These are phyloP conservation scores for Claviceps maximensis DNA, from an alignment of 2,329 filamentous ascomycete genomes.

Conservation along the genomic window DNA sequence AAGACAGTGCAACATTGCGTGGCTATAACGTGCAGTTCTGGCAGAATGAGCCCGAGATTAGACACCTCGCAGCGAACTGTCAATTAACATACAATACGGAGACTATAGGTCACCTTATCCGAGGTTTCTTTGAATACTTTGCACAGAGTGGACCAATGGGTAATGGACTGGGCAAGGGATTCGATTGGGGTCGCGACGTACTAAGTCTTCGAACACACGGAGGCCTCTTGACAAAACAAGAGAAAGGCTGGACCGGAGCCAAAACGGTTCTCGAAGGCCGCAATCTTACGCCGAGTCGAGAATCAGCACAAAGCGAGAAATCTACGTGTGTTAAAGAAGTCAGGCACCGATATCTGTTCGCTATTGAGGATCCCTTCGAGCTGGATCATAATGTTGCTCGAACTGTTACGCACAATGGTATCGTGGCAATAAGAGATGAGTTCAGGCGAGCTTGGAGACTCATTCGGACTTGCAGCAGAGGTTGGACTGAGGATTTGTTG, in stretches of 20 bases:
- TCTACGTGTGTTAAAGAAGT: constrained; percentile 48
- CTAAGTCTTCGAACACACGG: constrained; percentile 61
- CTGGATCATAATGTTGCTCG: constrained; percentile 75
- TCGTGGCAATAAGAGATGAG: constrained; percentile 71
- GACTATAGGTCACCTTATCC: constrained; percentile 55
- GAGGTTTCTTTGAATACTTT: constrained; percentile 83
- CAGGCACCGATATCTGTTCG: constrained; percentile 69
- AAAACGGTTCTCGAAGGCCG: constrained; percentile 51
- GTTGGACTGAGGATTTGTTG: constrained; percentile 34
- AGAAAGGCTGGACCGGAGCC: constrained; percentile 79
- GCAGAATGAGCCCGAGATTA: constrained; percentile 59
- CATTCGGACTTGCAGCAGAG: constrained; percentile 38
- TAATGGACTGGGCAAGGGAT: constrained; percentile 39
- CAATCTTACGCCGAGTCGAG: constrained; percentile 11
- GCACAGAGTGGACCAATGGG: constrained; percentile 46
- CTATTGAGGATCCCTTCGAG: constrained; percentile 88
- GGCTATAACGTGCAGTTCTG: constrained; percentile 67
- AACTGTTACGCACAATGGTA: constrained; percentile 72
- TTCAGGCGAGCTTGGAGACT: constrained; percentile 70
- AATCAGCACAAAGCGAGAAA: constrained; percentile 13
- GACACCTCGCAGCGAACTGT: constrained; percentile 40
- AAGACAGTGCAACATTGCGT: constrained; percentile 30
- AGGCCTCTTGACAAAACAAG: constrained; percentile 58
- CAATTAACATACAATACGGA: constrained; percentile 56
- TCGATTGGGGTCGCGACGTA: constrained; percentile 71